These are phyloP conservation scores for Eutypa lata DNA, from an alignment of 2,329 filamentous ascomycete genomes.

Conservation along the genomic window DNA sequence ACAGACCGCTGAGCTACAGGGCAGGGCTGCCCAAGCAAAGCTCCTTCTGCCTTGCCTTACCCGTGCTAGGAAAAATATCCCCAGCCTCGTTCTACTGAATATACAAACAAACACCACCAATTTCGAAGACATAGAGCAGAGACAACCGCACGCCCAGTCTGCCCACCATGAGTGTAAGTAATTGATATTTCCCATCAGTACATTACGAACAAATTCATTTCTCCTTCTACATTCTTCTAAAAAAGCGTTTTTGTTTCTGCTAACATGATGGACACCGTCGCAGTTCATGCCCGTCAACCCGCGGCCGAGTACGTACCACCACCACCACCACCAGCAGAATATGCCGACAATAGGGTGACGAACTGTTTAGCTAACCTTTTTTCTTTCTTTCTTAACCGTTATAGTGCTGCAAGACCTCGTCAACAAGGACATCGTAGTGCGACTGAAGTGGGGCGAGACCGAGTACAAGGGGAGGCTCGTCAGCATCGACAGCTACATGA, in stretches of 20 bases:
- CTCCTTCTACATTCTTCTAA: too few relatives aligned
- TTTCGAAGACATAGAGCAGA: neutral
- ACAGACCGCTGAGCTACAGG: neutral
- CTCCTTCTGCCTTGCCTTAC: neutral
- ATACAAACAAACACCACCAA: conserved; percentile 1
- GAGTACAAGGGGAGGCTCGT: conserved; percentile 95
- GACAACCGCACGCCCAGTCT: conserved; percentile 10
- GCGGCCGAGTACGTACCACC: conserved; percentile 69
- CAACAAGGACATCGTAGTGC: conserved; percentile 85
- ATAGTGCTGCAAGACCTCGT: conserved; percentile 40
- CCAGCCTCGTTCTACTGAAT: neutral
- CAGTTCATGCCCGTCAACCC: conserved; percentile 94
- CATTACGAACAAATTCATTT: too few relatives aligned
- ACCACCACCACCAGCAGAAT: neutral
- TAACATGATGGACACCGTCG: neutral
- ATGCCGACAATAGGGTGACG: too few relatives aligned
- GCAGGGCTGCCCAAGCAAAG: neutral
- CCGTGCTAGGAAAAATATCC: neutral
- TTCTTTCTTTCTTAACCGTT: conserved; percentile 3
- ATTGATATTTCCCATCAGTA: conserved; percentile 12
- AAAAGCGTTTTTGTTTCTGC: conserved; percentile 27
- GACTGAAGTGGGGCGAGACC: conserved; percentile 96
- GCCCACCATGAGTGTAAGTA: conserved; percentile 34
- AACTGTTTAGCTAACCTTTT: conserved; percentile 6
- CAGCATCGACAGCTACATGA: conserved; percentile 98